Base-by-base conservation (phyloP, 768 basidiomycete species). In the Pleurotus cornucopiae region DNA sequence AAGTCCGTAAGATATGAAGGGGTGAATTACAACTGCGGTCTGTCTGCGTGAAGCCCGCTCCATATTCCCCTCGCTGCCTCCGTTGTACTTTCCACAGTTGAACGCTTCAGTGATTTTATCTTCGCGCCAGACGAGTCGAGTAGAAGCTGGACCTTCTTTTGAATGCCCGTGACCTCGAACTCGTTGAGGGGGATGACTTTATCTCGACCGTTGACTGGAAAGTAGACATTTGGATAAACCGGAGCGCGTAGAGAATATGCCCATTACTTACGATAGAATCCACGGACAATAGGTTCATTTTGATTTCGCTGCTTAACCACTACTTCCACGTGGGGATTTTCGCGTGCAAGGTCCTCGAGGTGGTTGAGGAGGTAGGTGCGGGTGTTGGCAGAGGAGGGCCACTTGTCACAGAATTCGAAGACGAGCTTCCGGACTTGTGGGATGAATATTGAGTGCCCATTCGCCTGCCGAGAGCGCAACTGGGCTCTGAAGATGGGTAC, bases 61-160 rank as follows among this genome's bases (percentile, higher is more conserved):
- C 91, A 94, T 60, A 94, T 90, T 53, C 93, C 93, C 67, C 93
- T 84, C 7, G 89, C 78, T 14, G 90, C 80, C 72, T 91, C 89
- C 49, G 87, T 85, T 25, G 80, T 82, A 65, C 88, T 91, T 75
- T 90, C 84, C 25, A 96, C 87, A 14, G 80, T 76, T 57, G 83
- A 78, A 61, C 86, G 81, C 67, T 93, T 92, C 64, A 94, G 73
- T 12, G 86, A 77, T 66, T 84, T 85, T 56, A 95, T 93, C 71
- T 91, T 90, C 45, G 86, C 83, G 20, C 94, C 94, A 5, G 91
- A 93, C 34, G 93, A 84, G 69, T 93, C 91, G 48, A 96, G 82
- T 40, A 95, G 75, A 25, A 96, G 82, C 60, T 89, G 77, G 55
- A 93, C 81, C 71, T 95, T 96, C 67, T 83, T 76, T 61, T 83